These are phyloP conservation scores for Dentipellis sp. DNA, from an alignment of 768 basidiomycete genomes.

Conservation along the genomic window DNA sequence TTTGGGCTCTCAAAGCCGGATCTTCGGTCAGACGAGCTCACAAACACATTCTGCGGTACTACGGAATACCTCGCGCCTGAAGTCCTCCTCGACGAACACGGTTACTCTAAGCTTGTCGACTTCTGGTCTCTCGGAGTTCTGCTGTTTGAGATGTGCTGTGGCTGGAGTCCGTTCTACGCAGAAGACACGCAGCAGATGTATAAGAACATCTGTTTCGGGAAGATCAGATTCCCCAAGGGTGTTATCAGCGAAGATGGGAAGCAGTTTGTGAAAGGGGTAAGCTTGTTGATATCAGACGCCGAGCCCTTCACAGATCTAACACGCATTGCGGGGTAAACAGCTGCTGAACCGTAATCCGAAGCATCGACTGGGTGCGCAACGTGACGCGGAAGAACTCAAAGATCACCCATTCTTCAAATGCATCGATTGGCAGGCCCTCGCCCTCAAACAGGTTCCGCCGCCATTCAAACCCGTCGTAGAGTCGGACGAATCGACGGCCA, in stretches of 20 bases:
- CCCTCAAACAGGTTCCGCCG: constrained; percentile 83
- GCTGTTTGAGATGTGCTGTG: constrained; percentile 99
- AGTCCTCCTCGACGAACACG: constrained; percentile 96
- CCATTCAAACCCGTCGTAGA: constrained; percentile 98
- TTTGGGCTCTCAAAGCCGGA: constrained; percentile 98
- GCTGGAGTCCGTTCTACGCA: constrained; percentile 99
- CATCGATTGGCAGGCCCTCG: constrained; percentile 89
- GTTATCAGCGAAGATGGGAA: constrained; percentile 98
- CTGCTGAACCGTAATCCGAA: constrained; percentile 98
- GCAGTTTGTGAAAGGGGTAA: constrained; percentile 95
- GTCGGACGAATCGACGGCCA: constrained; percentile 95
- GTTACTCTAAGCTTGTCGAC: constrained; percentile 97
- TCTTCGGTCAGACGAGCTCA: constrained; percentile 85
- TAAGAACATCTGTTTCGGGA: constrained; percentile 97
- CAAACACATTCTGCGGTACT: constrained; percentile 99
- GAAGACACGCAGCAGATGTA: constrained; percentile 99
- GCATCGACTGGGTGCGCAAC: constrained; percentile 84
- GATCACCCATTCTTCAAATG: constrained; percentile 89
- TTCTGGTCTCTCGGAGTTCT: constrained; percentile 97
- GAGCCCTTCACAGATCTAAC: constrained; percentile 2
- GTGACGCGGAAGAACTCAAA: constrained; percentile 90
- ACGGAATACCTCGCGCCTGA: constrained; percentile 98
- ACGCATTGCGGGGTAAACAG: constrained; percentile 29
- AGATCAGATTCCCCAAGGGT: constrained; percentile 95
- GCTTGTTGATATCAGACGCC: constrained; percentile 22